phyloP scores from a whole-genome alignment of 148 eudicot genomes.

The Nepenthes gracilis region DNA sequence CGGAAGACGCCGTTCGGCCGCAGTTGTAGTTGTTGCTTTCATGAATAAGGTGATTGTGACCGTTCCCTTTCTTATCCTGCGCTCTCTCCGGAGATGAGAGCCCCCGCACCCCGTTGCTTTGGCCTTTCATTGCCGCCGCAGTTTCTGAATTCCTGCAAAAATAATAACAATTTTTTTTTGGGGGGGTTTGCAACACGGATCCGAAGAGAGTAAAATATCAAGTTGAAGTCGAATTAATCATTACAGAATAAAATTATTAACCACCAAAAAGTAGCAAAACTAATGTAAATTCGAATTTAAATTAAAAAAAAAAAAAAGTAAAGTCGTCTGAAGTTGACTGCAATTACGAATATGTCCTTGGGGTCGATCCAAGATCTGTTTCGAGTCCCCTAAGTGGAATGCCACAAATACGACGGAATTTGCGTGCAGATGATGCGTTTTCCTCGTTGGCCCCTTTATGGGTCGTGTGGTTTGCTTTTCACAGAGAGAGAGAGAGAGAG shows the following conservation, averaged over 20 bases:
- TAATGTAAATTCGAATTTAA: neutral
- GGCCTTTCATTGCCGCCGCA: slow-evolving; percentile 60
- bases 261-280: neutral
- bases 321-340: too few relatives aligned
- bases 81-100: slow-evolving; percentile 53
- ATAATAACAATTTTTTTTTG: neutral
- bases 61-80: slow-evolving; percentile 30
- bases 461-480: neutral
- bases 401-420: neutral
- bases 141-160: slow-evolving; percentile 53
- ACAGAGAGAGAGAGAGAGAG: neutral
- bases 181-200: neutral
- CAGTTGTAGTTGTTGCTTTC: slow-evolving; percentile 24
- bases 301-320: too few relatives aligned
- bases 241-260: neutral
- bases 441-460: neutral
- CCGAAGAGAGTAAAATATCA: neutral
- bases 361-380: neutral
- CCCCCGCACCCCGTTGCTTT: slow-evolving; percentile 41
- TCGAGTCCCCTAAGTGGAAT: neutral
- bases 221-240: neutral
- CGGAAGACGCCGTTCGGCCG: slow-evolving; percentile 49
- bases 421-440: neutral
- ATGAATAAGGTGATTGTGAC: slow-evolving; percentile 9
- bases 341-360: slow-evolving; percentile 8